phyloP scores from a whole-genome alignment of 108 stramenopile species.

The Chaetoceros muelleri region DNA sequence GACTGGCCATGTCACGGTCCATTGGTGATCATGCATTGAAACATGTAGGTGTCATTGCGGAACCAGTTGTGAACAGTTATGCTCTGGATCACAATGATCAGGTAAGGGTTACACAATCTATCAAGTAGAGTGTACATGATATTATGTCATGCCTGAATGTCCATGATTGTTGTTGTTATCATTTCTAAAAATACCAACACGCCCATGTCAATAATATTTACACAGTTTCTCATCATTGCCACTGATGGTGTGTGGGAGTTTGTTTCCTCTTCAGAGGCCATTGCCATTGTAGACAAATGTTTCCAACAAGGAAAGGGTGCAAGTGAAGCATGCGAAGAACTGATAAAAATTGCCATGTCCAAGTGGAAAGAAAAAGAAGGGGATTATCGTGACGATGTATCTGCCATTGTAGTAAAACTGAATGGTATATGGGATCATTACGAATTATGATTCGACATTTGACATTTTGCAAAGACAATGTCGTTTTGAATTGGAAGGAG shows the following conservation, averaged over 20 bases:
- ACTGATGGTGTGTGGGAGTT: conserved; percentile 98
- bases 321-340: conserved; percentile 61
- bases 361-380: conserved; percentile 94
- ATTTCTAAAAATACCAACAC: too few species aligned
- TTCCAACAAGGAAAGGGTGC: conserved; percentile 23
- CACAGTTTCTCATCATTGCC: conserved; percentile 75
- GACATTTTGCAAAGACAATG: too few species aligned
- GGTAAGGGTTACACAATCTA: not conserved
- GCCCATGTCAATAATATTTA: too few species aligned
- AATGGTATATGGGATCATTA: conserved; percentile 43
- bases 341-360: conserved; percentile 80
- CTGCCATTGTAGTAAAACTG: conserved; percentile 78
- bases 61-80: conserved; percentile 59
- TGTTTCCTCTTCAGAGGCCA: conserved; percentile 62
- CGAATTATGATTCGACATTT: too few species aligned
- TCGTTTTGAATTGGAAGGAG: not conserved
- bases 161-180: too few species aligned
- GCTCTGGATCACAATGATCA: not conserved
- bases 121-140: not conserved
- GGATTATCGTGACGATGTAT: conserved; percentile 95
- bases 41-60: conserved; percentile 83
- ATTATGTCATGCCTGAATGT: not conserved
- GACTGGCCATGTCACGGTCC: conserved; percentile 89
- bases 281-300: conserved; percentile 38
- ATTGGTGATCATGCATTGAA: conserved; percentile 95